Conservation (phyloP, 1,284 basidiomycete species). For the Cryptococcus sp. region DNA sequence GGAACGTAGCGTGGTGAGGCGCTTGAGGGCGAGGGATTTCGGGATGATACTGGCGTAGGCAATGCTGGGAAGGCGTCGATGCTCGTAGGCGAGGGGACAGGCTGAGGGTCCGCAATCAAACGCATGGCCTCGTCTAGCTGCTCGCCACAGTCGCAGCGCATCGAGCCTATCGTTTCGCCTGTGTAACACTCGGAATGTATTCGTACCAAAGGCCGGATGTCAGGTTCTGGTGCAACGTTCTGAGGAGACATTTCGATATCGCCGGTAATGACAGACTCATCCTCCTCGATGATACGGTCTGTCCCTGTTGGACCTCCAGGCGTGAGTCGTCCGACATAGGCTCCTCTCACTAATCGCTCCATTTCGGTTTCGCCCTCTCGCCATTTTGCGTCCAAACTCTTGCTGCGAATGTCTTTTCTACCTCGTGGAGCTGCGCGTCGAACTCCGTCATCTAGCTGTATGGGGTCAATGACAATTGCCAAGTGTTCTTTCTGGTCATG, state of each 20-base stretch:
- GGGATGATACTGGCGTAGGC: conserved; percentile 44
- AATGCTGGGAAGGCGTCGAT: conserved; percentile 40
- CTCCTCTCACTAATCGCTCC: conserved; percentile 90
- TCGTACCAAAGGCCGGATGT: conserved; percentile 74
- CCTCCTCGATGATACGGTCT: neutral
- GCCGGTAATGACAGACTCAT: conserved; percentile 9
- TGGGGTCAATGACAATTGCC: conserved; percentile 92
- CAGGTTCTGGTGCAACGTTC: conserved; percentile 16
- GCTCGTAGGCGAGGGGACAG: conserved; percentile 9
- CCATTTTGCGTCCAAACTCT: conserved; percentile 84
- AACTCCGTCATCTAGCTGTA: conserved; percentile 63
- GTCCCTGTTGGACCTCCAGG: conserved; percentile 28
- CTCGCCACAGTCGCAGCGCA: conserved; percentile 98
- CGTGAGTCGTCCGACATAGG: conserved; percentile 79
- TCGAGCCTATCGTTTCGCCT: conserved; percentile 95
- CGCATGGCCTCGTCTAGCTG: conserved; percentile 96
- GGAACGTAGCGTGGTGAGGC: conserved; percentile 50
- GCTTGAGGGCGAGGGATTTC: conserved; percentile 13
- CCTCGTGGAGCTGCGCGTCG: conserved; percentile 38
- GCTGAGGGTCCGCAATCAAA: conserved; percentile 74
- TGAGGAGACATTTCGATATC: conserved; percentile 8
- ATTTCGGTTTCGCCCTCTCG: conserved; percentile 82
- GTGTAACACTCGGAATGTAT: conserved; percentile 99
- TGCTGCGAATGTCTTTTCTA: conserved; percentile 68
- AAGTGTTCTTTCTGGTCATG: conserved; percentile 98